Evolutionary conservation across 768 basidiomycete species (phyloP), one percentile per base, ranked within the genome.

Genomic region (Multifurca ochricompacta): DNA sequence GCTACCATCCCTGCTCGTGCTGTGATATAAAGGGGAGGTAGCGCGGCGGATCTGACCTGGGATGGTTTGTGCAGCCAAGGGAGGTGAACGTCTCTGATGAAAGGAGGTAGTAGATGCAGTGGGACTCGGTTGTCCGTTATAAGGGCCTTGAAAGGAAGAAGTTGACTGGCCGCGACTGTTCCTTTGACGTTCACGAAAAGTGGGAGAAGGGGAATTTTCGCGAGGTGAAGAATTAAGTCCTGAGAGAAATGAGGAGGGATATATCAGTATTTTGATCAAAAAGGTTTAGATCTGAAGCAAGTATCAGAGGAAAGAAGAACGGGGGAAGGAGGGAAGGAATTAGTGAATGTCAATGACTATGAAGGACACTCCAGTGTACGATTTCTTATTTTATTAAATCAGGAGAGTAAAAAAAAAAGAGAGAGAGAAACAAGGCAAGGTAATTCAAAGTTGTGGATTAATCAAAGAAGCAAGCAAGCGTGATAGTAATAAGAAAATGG

Each of bases 141-240:
- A 59, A 27, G 54, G 16, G 32, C 53, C 43, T 45, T 46, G 58
- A 30, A 45, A 61, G 9, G 58, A 53, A 30, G 54, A 51, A 11
- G 45, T 50, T 7, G 60, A 61, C 19, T 56, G 58, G 14, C 60
- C 60, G 7, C 60, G 58, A 19, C 39, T 14, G 18, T 36, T 49
- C 35, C 58, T 48, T 36, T 56, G 60, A 27, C 53, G 53, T 48
- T 61, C 60, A 43, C 58, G 58, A 42, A 61, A 53, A 6, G 60
- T 53, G 8, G 60, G 54, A 11, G 60, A 59, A 1, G 60, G 60
- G 23, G 60, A 59, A 40, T 35, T 44, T 49, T 61, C 58, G 19
- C 60, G 60, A 1, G 60, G 58, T 4, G 60, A 61, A 30, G 51
- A 48, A 40, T 39, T 59, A 36, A 55, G 43, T 25, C 53, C 60